Evolutionary conservation across 1,284 basidiomycete genomes (phyloP).

Genomic region (Ceratorhiza oryzae-sativae): DNA sequence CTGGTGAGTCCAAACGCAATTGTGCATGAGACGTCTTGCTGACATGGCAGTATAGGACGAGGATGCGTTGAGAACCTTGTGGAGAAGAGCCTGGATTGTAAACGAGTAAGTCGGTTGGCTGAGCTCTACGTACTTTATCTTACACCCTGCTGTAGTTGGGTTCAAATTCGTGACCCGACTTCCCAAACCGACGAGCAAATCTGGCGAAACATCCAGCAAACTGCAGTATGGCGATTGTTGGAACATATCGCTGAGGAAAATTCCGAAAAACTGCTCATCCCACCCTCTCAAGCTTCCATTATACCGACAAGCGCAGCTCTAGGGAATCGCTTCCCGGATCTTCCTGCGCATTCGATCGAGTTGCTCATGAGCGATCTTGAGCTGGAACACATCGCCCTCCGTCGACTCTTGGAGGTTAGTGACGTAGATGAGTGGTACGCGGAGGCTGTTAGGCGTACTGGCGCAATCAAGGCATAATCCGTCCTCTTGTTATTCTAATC

Average conservation of each 20-base stretch:
- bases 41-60: conserved; percentile 35
- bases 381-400: conserved; percentile 25
- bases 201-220: conserved; percentile 38
- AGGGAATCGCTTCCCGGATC: conserved; percentile 29
- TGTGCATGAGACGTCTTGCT: conserved; percentile 35
- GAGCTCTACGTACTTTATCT: not conserved
- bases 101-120: conserved; percentile 45
- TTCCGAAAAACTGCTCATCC: conserved; percentile 19
- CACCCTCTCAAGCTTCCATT: conserved; percentile 34
- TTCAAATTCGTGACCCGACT: conserved; percentile 30
- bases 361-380: conserved; percentile 19
- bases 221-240: conserved; percentile 33
- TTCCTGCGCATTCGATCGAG: conserved; percentile 32
- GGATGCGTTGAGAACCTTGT: conserved; percentile 43
- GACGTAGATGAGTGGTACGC: conserved; percentile 36
- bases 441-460: conserved; percentile 30
- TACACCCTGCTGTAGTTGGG: conserved; percentile 4
- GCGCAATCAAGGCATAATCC: not conserved
- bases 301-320: conserved; percentile 21
- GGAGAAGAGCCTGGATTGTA: conserved; percentile 48
- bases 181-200: conserved; percentile 36
- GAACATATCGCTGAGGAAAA: conserved; percentile 15
- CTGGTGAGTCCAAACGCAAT: conserved; percentile 35
- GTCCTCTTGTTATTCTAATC: not conserved
- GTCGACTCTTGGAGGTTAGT: conserved; percentile 28